Percentiles rank a stretch among this genome's conserved stretches.
These are phyloP conservation scores for Trichoderma aggressivum DNA, from an alignment of 2,329 filamentous ascomycete species.

Conservation along the genomic window DNA sequence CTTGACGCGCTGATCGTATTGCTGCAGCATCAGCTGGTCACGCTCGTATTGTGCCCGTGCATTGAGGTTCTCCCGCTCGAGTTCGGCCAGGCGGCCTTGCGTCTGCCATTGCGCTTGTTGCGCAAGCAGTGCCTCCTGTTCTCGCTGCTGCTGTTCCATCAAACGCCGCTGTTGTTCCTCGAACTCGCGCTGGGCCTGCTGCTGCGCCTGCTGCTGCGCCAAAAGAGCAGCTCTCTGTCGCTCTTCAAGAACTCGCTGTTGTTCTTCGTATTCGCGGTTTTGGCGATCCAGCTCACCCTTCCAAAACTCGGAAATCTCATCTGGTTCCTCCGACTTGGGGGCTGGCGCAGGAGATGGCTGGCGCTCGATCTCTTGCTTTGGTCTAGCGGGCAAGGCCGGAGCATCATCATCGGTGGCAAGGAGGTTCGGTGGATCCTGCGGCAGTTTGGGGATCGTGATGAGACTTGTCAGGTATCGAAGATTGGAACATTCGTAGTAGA, in stretches of 20 bases:
- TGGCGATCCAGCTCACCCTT: slow-evolving; percentile 87
- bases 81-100: slow-evolving; percentile 89
- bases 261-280: slow-evolving; percentile 91
- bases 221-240: slow-evolving; percentile 79
- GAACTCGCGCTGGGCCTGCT: slow-evolving; percentile 90
- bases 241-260: slow-evolving; percentile 83
- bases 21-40: slow-evolving; percentile 95
- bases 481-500: slow-evolving; percentile 99
- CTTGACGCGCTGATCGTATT: slow-evolving; percentile 94
- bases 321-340: slow-evolving; percentile 73
- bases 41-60: slow-evolving; percentile 92
- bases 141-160: slow-evolving; percentile 82
- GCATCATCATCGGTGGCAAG: slow-evolving; percentile 80
- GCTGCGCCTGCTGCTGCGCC: slow-evolving; percentile 75
- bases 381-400: slow-evolving; percentile 78
- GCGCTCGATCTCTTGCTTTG: slow-evolving; percentile 68
- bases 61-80: slow-evolving; percentile 92
- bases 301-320: slow-evolving; percentile 98
- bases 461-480: slow-evolving; percentile 92
- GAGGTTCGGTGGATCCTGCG: slow-evolving; percentile 88
- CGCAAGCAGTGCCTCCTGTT: slow-evolving; percentile 82
- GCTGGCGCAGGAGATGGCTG: slow-evolving; percentile 63
- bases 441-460: slow-evolving; percentile 93
- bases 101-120: slow-evolving; percentile 93
- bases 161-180: slow-evolving; percentile 89